Conservation (phyloP, 2,329 filamentous ascomycete species). For the Colletotrichum aenigma region DNA sequence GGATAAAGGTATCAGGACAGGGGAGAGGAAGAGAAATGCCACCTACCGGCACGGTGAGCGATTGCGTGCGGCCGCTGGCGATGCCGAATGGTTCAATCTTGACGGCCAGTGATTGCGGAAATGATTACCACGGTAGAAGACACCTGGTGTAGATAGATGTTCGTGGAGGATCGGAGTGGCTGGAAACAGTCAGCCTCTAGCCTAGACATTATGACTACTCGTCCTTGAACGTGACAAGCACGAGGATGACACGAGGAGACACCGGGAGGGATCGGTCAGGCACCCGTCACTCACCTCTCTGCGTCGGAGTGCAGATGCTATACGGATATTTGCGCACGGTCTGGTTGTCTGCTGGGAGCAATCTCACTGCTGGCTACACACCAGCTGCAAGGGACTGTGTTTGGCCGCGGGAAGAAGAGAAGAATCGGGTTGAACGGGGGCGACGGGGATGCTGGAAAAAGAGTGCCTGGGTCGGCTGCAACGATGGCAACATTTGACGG, state of each 20-base stretch:
- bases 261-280: background rate
- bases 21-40: background rate
- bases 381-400: background rate
- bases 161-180: background rate
- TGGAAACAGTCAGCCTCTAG: constrained; percentile 3
- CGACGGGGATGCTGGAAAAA: background rate
- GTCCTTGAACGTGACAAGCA: background rate
- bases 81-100: background rate
- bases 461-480: background rate
- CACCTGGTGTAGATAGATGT: background rate
- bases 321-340: background rate
- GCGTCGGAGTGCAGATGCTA: background rate
- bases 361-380: background rate
- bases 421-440: background rate
- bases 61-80: constrained; percentile 4
- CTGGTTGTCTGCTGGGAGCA: background rate
- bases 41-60: constrained; percentile 1
- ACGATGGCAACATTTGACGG: background rate
- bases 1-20: constrained; percentile 24
- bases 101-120: background rate
- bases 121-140: background rate
- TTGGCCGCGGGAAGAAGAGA: background rate
- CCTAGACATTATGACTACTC: background rate
- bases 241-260: background rate
- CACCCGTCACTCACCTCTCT: constrained; percentile 8